phyloP scores from a whole-genome alignment of 805 yeast genomes.

The Yarrowia sp. region DNA sequence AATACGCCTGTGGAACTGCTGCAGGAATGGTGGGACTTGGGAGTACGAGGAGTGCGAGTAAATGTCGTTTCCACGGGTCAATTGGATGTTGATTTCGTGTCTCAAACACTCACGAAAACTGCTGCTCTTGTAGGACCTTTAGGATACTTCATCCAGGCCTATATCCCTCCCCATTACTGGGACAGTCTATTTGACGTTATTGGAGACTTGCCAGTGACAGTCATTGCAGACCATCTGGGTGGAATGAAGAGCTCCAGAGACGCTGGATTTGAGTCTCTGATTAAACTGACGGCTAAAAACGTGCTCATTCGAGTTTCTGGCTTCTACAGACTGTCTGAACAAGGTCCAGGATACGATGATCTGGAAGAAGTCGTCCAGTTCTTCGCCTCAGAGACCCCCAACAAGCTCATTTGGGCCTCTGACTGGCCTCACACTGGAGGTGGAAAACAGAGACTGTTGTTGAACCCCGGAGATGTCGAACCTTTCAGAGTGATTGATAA shows the following conservation, averaged over 20 bases:
- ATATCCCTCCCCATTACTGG: conserved; percentile 32
- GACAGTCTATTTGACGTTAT: conserved; percentile 26
- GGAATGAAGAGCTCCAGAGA: conserved; percentile 20
- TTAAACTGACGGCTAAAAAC: conserved; percentile 14
- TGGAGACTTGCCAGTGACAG: conserved; percentile 26
- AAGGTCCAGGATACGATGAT: conserved; percentile 21
- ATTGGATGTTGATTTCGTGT: background rate
- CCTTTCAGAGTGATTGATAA: conserved; percentile 28
- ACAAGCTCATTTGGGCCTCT: conserved; percentile 30
- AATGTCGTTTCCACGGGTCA: conserved; percentile 35
- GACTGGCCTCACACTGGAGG: conserved; percentile 39
- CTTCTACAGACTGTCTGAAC: conserved; percentile 33
- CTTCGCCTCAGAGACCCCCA: conserved; percentile 27
- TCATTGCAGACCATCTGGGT: conserved; percentile 36
- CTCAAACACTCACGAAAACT: conserved; percentile 4
- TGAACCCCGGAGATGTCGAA: conserved; percentile 13
- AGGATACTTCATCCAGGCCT: conserved; percentile 37
- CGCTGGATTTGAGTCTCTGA: conserved; percentile 26
- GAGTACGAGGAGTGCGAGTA: conserved; percentile 28
- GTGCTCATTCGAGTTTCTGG: conserved; percentile 31
- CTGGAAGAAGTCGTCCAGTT: conserved; percentile 25
- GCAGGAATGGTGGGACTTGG: conserved; percentile 33
- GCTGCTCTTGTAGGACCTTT: conserved; percentile 24
- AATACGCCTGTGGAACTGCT: background rate
- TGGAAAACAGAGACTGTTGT: conserved; percentile 4